Evolutionary conservation across 495 filamentous ascomycete species (phyloP), one percentile per base, ranked within the genome.

Genomic region (Penicillium goetzii): DNA sequence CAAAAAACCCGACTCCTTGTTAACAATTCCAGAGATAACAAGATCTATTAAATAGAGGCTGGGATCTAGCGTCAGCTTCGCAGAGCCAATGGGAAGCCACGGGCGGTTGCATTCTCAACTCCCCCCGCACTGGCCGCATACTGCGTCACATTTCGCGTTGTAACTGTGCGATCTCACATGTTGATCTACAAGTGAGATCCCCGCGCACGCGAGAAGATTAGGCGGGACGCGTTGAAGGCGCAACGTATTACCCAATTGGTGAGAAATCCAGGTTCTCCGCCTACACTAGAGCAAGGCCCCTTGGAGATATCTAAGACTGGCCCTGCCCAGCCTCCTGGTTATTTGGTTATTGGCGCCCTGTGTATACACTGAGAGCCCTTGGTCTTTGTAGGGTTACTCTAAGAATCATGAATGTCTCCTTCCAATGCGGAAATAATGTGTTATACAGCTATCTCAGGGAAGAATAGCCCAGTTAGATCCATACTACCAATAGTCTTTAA

Each of bases 221-320:
- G 49, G 49, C 49, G 49, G 25, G 49, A 52, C 25, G 25, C 28
- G 8, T 30, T 52, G 5, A 15, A 52, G 11, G 49, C 49, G 49
- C 49, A 15, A 28, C 49, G 49, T 38, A 17, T 45, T 25, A 53
- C 49, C 25, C 12, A 36, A 40, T 28, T 17, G 5, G 33, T 40
- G 21, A 26, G 11, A 40, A 33, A 59, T 56, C 41, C 33, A 26
- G 30, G 9, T 7, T n/a, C n/a, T n/a, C n/a, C n/a, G n/a, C n/a
- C n/a, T n/a, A n/a, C n/a, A n/a, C n/a, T n/a, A 52, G 14, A 9
- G 60, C 49, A 40, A 69, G 69, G 23, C 71, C 71, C 30, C 64
- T 61, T 59, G 79, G 72, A 4, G 66, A 72, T 21, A 70, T 62
- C 28, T 78, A 58, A 0, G 77, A 75, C 59, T 65, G 66, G 8